Conservation (phyloP, 805 yeast genomes). For the Yamadazyma sp. region DNA sequence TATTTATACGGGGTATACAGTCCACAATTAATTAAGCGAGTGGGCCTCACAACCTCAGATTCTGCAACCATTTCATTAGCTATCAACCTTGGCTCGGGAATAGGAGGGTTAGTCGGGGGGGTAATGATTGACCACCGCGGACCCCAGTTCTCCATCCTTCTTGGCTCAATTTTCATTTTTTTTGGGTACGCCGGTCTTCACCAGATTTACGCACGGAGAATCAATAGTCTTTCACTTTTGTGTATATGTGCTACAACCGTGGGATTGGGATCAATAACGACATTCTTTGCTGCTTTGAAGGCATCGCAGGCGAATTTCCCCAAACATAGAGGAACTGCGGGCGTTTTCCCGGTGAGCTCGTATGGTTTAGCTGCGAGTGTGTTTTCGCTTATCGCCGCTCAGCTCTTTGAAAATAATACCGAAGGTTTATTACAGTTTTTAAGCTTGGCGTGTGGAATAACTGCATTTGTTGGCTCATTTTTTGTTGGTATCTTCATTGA, state of each 20-base stretch:
- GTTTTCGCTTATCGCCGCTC: slow-evolving; percentile 57
- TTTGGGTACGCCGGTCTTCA: slow-evolving; percentile 54
- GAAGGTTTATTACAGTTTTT: slow-evolving; percentile 57
- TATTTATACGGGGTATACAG: slow-evolving; percentile 75
- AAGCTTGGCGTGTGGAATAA: slow-evolving; percentile 49
- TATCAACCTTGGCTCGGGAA: slow-evolving; percentile 60
- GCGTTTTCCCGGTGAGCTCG: slow-evolving; percentile 64
- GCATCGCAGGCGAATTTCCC: slow-evolving; percentile 68
- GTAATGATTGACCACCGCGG: slow-evolving; percentile 62
- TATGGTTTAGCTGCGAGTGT: slow-evolving; percentile 72
- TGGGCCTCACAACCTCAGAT: slow-evolving; percentile 57
- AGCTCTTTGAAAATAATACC: slow-evolving; percentile 51
- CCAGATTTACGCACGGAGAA: slow-evolving; percentile 41
- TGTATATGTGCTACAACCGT: slow-evolving; percentile 48
- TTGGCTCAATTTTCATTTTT: slow-evolving; percentile 57
- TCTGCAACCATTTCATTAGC: slow-evolving; percentile 66
- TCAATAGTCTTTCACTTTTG: slow-evolving; percentile 41
- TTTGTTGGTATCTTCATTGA: slow-evolving; percentile 41
- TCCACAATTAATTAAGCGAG: slow-evolving; percentile 61
- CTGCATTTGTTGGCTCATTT: slow-evolving; percentile 45
- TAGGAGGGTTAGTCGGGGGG: slow-evolving; percentile 75
- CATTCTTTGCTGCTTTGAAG: slow-evolving; percentile 57
- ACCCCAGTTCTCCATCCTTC: slow-evolving; percentile 49
- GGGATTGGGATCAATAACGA: slow-evolving; percentile 69
- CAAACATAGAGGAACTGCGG: slow-evolving; percentile 65